Percentiles rank a stretch among this genome's conserved stretches.
These are phyloP conservation scores for Tetrahymena borealis DNA, from an alignment of 73 alveolate genomes.

Conservation along the genomic window DNA sequence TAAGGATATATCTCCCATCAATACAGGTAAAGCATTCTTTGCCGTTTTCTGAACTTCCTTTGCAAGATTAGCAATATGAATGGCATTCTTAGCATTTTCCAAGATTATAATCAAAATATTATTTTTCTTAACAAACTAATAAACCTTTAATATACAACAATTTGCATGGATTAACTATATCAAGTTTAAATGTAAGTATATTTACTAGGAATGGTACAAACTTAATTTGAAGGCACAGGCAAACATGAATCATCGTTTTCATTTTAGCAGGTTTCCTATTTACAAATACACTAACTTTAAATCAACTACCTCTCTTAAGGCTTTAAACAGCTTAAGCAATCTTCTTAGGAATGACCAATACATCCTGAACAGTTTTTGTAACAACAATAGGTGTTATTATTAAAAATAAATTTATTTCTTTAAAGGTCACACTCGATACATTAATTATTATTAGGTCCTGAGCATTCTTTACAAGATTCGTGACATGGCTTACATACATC, in stretches of 20 bases:
- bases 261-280: neutral
- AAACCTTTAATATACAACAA: neutral
- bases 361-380: neutral
- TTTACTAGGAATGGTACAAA: neutral
- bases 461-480: neutral
- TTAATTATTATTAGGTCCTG: neutral
- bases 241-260: neutral
- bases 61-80: neutral
- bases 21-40: neutral
- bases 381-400: neutral
- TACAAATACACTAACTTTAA: neutral
- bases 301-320: neutral
- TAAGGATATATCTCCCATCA: neutral
- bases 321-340: neutral
- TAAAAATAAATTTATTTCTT: neutral
- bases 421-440: neutral
- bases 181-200: neutral
- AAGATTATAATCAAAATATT: neutral
- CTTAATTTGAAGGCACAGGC: neutral
- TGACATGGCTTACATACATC: neutral
- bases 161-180: neutral
- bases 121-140: neutral
- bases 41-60: neutral
- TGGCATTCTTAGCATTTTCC: neutral
- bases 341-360: neutral